Evolutionary conservation across 331 rosid species (phyloP), one percentile per base, ranked within the genome.

Genomic region (Erythrophleum ivorense): DNA sequence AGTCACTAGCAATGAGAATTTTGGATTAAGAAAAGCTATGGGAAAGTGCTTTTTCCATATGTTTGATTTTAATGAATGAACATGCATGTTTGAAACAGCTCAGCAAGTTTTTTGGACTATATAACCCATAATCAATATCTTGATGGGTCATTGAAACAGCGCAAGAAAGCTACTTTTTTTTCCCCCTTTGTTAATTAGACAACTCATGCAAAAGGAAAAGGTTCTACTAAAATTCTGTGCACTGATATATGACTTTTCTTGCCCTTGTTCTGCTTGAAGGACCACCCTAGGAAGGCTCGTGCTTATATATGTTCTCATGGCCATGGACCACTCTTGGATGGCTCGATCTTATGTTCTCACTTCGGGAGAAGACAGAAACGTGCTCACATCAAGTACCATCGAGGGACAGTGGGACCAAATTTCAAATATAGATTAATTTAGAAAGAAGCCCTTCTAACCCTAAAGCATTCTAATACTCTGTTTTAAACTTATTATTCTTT

Each of bases 241-340:
- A 84, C 76, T 45, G 33, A 69, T 41, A 63, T 34, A 7, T 40
- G 48, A 52, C 82, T 77, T 52, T 62, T 36, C 68, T 74, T 45
- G n/a, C 65, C 34, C 55, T 82, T 84, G 75, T 80, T 80, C 41
- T 43, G 21, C 7, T 24, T 46, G 15, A 63, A 67, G 88, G 90
- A 81, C 88, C 87, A 88, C 81, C 53, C 81, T 74, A 64, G 36
- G 46, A 77, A 60, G 59, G 80, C 48, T 68, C 16, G 43, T 21
- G 59, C 75, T 43, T 29, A 69, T 18, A 45, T 69, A 21, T 58
- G 31, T 69, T 19, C 49, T 41, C 55, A 11, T 43, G 49, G 43
- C 29, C 8, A 72, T 59, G 88, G 90, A 80, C 88, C 87, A 88
- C 81, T 76, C 79, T 78, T 48, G 50, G 21, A 77, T n/a, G 63